Percentiles rank a stretch among this genome's conserved stretches.
phyloP scores from a whole-genome alignment of 2,329 filamentous ascomycete genomes.

The Arthrobotrys pseudoclavata region DNA sequence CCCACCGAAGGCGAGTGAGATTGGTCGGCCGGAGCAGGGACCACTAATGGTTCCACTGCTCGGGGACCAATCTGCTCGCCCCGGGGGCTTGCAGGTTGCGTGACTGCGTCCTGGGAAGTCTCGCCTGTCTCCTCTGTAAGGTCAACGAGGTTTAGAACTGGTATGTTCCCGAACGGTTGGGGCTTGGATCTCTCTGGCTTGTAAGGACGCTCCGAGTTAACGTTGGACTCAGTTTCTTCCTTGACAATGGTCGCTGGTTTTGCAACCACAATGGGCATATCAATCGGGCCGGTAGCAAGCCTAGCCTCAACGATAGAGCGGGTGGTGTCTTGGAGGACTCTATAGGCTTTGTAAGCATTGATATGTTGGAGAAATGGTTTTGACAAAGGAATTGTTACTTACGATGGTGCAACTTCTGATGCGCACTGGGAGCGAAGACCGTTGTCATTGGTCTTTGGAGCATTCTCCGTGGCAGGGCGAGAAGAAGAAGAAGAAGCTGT shows the following conservation, averaged over 20 bases:
- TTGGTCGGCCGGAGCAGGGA: slow-evolving; percentile 2
- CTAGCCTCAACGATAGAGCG: background rate
- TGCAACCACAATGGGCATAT: background rate
- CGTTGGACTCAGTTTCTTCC: background rate
- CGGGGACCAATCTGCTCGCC: slow-evolving; percentile 1
- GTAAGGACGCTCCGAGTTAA: background rate
- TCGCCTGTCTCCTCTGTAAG: slow-evolving; percentile 3
- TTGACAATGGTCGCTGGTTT: background rate
- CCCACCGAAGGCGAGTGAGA: slow-evolving; percentile 2
- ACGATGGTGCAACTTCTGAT: background rate
- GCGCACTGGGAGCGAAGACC: background rate
- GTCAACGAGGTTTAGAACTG: slow-evolving; percentile 4
- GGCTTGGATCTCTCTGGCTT: slow-evolving; percentile 9
- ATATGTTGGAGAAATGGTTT: background rate
- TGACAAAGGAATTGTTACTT: background rate
- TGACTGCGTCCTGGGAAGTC: background rate
- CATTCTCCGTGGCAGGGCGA: background rate
- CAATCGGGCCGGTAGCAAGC: background rate
- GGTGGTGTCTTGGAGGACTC: background rate
- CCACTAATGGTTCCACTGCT: background rate
- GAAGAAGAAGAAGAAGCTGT: background rate
- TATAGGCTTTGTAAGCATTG: background rate
- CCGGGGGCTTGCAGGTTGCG: background rate
- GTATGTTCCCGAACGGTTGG: background rate
- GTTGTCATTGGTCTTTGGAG: background rate